These are phyloP conservation scores for Pachysandra terminalis DNA, from an alignment of 164 flowering plant genomes.

Conservation along the genomic window DNA sequence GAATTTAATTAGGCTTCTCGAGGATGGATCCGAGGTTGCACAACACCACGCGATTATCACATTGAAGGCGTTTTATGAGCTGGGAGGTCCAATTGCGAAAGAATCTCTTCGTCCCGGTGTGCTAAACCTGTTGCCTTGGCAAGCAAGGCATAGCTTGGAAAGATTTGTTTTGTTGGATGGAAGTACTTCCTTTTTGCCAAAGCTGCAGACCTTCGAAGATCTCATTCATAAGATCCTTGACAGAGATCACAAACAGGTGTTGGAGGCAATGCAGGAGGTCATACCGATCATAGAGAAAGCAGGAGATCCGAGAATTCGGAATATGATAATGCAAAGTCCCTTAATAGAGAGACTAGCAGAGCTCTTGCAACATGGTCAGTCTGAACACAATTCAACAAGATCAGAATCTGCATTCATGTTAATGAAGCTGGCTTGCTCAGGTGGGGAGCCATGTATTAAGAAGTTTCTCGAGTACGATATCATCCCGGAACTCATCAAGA, in stretches of 20 bases:
- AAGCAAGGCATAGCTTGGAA: conserved; percentile 40
- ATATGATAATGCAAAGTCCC: conserved; percentile 40
- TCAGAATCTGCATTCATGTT: conserved; percentile 40
- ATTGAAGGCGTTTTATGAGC: conserved; percentile 39
- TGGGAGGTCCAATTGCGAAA: conserved; percentile 24
- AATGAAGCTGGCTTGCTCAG: conserved; percentile 42
- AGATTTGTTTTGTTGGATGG: conserved; percentile 27
- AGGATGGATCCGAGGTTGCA: conserved; percentile 38
- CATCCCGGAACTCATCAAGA: conserved; percentile 35
- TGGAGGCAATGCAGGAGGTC: conserved; percentile 43
- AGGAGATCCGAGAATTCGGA: conserved; percentile 28
- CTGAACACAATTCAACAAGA: conserved; percentile 25
- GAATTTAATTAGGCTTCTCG: conserved; percentile 35
- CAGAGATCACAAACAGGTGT: conserved; percentile 23
- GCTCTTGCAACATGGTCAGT: conserved; percentile 22
- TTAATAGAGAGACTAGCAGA: conserved; percentile 30
- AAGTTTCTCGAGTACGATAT: conserved; percentile 35
- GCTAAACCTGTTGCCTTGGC: conserved; percentile 44
- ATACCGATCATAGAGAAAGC: conserved; percentile 41
- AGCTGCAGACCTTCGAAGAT: conserved; percentile 35
- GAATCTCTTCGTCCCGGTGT: conserved; percentile 28
- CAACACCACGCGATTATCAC: conserved; percentile 42
- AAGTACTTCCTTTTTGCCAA: conserved; percentile 23
- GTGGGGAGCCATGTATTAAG: conserved; percentile 40
- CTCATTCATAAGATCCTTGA: conserved; percentile 30